These are phyloP conservation scores for Penicillium italicum DNA, from an alignment of 2,329 filamentous ascomycete species.

Conservation along the genomic window DNA sequence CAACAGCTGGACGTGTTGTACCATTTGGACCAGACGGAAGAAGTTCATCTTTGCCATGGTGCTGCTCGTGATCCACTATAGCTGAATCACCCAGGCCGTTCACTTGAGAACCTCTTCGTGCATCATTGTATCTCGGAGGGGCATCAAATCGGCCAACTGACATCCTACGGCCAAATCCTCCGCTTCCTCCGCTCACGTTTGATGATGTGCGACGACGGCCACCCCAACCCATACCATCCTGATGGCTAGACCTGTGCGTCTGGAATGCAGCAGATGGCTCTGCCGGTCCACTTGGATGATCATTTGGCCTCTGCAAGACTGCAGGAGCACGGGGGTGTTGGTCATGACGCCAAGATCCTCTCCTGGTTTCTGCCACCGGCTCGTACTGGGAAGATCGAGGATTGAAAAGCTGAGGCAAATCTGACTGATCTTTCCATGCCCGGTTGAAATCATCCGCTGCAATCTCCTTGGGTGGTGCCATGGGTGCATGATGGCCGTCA, in stretches of 20 bases:
- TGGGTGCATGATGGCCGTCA: conserved; percentile 48
- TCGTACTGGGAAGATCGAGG: conserved; percentile 94
- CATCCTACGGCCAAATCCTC: conserved; percentile 62
- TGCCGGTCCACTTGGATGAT: conserved; percentile 62
- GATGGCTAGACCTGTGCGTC: conserved; percentile 66
- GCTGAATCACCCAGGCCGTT: conserved; percentile 36
- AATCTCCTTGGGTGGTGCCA: conserved; percentile 70
- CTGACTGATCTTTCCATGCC: conserved; percentile 68
- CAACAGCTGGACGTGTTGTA: conserved; percentile 28
- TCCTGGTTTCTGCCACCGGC: conserved; percentile 71
- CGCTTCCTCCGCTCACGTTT: conserved; percentile 83
- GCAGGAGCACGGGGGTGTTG: conserved; percentile 67
- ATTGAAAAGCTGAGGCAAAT: conserved; percentile 75
- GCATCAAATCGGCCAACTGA: conserved; percentile 52
- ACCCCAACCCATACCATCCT: conserved; percentile 60
- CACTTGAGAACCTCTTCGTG: conserved; percentile 38
- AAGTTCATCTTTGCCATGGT: conserved; percentile 22
- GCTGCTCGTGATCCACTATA: conserved; percentile 26
- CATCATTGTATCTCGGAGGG: conserved; percentile 38
- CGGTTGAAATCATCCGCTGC: conserved; percentile 91
- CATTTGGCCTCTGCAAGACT: conserved; percentile 69
- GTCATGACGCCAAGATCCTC: conserved; percentile 66
- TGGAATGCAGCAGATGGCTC: conserved; percentile 88
- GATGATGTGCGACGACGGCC: conserved; percentile 80
- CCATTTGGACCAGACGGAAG: conserved; percentile 25